A percentile compares a stretch with the other conserved stretches of the same genome.
Evolutionary conservation across 164 flowering plant species (phyloP).

Genomic region (Annona squamosa): DNA sequence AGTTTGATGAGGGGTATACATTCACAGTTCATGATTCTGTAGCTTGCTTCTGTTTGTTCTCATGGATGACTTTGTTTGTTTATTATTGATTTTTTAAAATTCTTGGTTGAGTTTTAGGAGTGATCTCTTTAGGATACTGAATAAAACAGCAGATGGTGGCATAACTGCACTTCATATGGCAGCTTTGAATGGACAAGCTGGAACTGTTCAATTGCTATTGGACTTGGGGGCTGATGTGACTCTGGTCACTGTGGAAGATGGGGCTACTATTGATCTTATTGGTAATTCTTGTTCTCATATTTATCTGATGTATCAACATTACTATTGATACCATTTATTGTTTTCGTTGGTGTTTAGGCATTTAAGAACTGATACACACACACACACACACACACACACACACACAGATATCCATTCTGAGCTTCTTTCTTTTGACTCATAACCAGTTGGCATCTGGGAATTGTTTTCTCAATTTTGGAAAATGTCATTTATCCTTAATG

Average conservation of each 20-base stretch:
- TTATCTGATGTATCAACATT: not conserved
- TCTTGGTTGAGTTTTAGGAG: conserved; percentile 26
- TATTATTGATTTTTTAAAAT: not conserved
- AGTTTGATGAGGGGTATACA: conserved; percentile 53
- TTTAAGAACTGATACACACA: too few relatives aligned
- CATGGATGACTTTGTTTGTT: not conserved
- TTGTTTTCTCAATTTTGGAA: not conserved
- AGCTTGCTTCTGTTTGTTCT: not conserved
- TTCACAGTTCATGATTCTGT: not conserved
- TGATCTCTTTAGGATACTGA: conserved; percentile 49
- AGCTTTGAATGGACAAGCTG: conserved; percentile 85
- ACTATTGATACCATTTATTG: not conserved
- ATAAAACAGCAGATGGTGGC: conserved; percentile 85
- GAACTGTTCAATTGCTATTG: conserved; percentile 61
- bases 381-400: too few relatives aligned
- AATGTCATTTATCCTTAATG: too few relatives aligned
- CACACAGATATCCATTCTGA: too few relatives aligned
- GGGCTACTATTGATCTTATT: conserved; percentile 85
- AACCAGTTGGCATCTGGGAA: not conserved
- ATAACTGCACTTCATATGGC: conserved; percentile 97
- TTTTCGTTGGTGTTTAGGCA: not conserved
- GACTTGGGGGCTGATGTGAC: conserved; percentile 77
- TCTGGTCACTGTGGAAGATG: conserved; percentile 73
- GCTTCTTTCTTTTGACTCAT: too few relatives aligned
- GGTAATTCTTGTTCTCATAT: conserved; percentile 28